Conservation (phyloP, 1,139 yeast genomes). For the Diutina scorzettiae region DNA sequence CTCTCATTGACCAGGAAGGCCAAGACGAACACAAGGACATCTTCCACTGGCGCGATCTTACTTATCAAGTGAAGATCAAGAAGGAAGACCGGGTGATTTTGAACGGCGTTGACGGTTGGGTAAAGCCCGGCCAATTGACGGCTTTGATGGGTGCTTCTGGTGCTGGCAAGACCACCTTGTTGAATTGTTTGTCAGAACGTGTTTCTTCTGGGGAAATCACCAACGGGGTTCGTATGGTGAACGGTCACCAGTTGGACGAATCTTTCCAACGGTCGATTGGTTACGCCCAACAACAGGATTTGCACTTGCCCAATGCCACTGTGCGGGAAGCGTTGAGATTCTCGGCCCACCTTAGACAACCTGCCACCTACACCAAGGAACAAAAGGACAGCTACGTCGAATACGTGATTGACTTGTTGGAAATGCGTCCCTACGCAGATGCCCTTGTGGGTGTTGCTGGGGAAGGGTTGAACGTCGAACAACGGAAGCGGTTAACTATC, state of each 20-base stretch:
- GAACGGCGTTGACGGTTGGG: constrained; percentile 15
- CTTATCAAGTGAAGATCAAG: constrained; percentile 15
- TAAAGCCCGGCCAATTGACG: constrained; percentile 16
- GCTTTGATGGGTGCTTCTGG: constrained; percentile 71
- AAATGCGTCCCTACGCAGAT: constrained; percentile 65
- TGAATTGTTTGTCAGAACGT: constrained; percentile 69
- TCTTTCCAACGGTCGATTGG: constrained; percentile 78
- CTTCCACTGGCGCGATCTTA: constrained; percentile 31
- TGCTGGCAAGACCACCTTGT: constrained; percentile 73
- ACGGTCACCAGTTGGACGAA: constrained; percentile 54
- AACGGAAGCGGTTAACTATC: constrained; percentile 72
- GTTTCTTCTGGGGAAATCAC: constrained; percentile 70
- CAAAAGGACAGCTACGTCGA: constrained; percentile 68
- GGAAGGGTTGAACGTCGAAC: constrained; percentile 69
- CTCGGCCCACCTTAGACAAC: constrained; percentile 67
- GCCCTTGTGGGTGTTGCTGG: constrained; percentile 82
- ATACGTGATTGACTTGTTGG: constrained; percentile 53
- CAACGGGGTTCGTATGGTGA: constrained; percentile 58
- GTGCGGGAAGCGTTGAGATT: constrained; percentile 70
- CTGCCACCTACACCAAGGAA: constrained; percentile 33
- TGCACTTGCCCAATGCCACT: constrained; percentile 62
- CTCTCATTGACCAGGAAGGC: constrained; percentile 6
- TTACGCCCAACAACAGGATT: constrained; percentile 75
- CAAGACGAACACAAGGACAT: constrained; percentile 9
- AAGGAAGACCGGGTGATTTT: constrained; percentile 12